A percentile compares a stretch with the other conserved stretches of the same genome.
These are phyloP conservation scores for Mucor velutinosus DNA, from an alignment of 371 early-diverging fungal species.

Conservation along the genomic window DNA sequence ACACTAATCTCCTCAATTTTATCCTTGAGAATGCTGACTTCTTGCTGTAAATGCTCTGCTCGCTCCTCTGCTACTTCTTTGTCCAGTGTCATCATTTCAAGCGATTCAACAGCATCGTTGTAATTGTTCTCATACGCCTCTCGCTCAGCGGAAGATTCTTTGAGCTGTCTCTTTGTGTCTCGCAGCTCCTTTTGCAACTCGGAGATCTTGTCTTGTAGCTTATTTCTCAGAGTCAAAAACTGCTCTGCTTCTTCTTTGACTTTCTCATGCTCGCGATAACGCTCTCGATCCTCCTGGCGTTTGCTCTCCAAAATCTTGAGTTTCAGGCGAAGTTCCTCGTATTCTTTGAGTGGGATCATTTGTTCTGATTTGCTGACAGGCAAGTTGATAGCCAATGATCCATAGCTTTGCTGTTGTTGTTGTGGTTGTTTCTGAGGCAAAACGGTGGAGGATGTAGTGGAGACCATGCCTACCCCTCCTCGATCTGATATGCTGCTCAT, in stretches of 20 bases:
- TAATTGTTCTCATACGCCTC: conserved; percentile 69
- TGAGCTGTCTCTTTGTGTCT: conserved; percentile 60
- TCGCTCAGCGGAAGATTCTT: conserved; percentile 59
- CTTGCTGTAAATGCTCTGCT: conserved; percentile 77
- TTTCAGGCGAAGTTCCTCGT: conserved; percentile 84
- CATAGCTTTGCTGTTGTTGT: conserved; percentile 30
- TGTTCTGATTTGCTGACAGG: conserved; percentile 45
- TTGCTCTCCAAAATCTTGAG: conserved; percentile 79
- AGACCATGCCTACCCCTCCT: conserved; percentile 2
- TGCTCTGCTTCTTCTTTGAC: conserved; percentile 77
- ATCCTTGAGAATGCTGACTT: conserved; percentile 74
- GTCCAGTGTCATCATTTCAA: conserved; percentile 89
- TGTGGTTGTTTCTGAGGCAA: conserved; percentile 14
- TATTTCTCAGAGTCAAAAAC: conserved; percentile 65
- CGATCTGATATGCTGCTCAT: background rate
- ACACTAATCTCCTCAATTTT: conserved; percentile 78
- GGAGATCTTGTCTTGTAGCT: conserved; percentile 70
- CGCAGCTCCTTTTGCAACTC: conserved; percentile 78
- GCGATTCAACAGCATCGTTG: conserved; percentile 70
- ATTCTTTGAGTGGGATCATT: conserved; percentile 67
- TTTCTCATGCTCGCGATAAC: conserved; percentile 72
- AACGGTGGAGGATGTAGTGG: conserved; percentile 15
- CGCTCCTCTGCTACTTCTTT: conserved; percentile 92
- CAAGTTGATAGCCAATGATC: conserved; percentile 30
- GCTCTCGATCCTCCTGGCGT: conserved; percentile 82